Conservation (phyloP, 2,329 filamentous ascomycete genomes). For the Fusarium solani-melongenae region DNA sequence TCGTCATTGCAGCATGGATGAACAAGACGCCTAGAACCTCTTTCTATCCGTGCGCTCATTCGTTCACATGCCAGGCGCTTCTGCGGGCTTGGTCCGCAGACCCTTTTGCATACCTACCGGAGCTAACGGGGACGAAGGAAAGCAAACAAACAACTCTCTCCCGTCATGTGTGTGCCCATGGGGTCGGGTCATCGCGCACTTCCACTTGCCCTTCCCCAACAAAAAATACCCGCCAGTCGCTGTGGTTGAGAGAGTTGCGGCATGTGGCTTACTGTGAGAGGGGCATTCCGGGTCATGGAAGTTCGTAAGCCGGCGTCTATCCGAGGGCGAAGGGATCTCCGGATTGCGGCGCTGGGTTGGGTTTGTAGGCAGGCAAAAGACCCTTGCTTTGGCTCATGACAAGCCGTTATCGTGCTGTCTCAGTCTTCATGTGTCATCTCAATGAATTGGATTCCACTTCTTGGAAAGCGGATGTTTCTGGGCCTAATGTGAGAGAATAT, state of each 20-base stretch:
- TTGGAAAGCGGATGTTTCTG: not conserved
- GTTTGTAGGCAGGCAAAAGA: conserved; percentile 6
- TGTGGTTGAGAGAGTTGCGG: conserved; percentile 33
- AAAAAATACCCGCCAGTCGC: conserved; percentile 19
- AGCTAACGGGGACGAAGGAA: not conserved
- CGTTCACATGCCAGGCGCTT: conserved; percentile 29
- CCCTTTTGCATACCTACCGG: not conserved
- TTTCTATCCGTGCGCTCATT: conserved; percentile 11
- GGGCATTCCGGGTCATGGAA: not conserved
- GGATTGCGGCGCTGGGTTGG: conserved; percentile 22
- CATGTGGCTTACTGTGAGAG: not conserved
- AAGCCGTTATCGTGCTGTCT: not conserved
- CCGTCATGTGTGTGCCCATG: not conserved
- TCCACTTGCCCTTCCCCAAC: conserved; percentile 20
- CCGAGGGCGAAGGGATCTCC: conserved; percentile 33
- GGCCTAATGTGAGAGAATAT: not conserved
- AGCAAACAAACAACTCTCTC: not conserved
- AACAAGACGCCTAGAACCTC: not conserved
- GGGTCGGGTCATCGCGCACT: not conserved
- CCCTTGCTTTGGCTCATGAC: conserved; percentile 16
- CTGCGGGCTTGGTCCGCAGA: not conserved
- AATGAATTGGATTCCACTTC: not conserved
- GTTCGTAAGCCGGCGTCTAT: not conserved
- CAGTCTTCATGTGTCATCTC: not conserved
- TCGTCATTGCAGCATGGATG: not conserved